phyloP scores from a whole-genome alignment of 2,329 filamentous ascomycete species.

The Leptosphaerulina australis region DNA sequence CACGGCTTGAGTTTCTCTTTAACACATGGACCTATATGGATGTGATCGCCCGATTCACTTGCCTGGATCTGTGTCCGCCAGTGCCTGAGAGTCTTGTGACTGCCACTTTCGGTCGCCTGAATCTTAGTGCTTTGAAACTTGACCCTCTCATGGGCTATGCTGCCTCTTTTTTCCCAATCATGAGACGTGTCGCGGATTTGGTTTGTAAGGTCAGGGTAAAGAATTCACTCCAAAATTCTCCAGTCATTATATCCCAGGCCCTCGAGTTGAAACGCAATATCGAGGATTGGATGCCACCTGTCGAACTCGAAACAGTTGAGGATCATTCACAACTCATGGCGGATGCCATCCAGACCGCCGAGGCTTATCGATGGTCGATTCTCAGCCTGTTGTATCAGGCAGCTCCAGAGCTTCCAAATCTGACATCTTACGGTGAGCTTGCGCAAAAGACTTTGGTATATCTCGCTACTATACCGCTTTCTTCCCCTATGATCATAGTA shows the following conservation, averaged over 20 bases:
- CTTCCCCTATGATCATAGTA: conserved; percentile 67
- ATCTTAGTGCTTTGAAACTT: conserved; percentile 44
- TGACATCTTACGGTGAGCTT: conserved; percentile 59
- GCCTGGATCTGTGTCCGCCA: conserved; percentile 60
- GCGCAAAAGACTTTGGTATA: conserved; percentile 66
- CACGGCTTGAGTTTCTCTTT: conserved; percentile 66
- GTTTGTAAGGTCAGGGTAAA: conserved; percentile 63
- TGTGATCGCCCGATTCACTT: conserved; percentile 71
- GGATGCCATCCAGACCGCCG: conserved; percentile 68
- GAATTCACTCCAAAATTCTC: conserved; percentile 58
- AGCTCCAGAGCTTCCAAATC: conserved; percentile 69
- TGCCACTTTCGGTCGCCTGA: conserved; percentile 19
- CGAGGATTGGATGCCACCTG: conserved; percentile 65
- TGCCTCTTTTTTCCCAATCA: conserved; percentile 67
- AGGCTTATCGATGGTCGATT: conserved; percentile 70
- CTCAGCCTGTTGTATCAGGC: conserved; percentile 69
- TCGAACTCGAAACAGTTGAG: conserved; percentile 62
- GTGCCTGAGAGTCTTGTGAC: conserved; percentile 52
- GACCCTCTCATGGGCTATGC: conserved; percentile 74
- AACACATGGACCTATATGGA: conserved; percentile 76
- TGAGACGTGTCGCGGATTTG: conserved; percentile 67
- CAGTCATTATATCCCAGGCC: conserved; percentile 64
- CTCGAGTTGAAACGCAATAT: conserved; percentile 65
- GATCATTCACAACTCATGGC: conserved; percentile 65
- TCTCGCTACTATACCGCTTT: conserved; percentile 66